Base-by-base conservation (phyloP, 2,329 filamentous ascomycete species). In the Pestalotiopsis sp. region DNA sequence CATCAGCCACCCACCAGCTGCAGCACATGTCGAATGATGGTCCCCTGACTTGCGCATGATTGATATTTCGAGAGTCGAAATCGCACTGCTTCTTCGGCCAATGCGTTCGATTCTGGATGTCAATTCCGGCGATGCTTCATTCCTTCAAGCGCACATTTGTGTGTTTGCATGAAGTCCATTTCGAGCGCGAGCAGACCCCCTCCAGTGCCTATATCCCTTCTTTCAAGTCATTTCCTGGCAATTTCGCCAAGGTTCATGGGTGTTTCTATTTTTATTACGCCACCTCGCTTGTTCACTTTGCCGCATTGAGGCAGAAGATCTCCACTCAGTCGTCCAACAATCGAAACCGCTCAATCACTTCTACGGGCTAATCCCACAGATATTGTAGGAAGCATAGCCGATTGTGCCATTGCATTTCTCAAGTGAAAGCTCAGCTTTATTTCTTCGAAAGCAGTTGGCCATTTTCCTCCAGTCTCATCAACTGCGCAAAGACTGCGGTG, bases 221-320 rank as follows among this genome's bases (percentile, higher is more conserved):
- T 52, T 52, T 52, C 45, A 52, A 17, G 25, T 66, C 63, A 66
- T 66, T 66, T 66, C 63, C 63, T 66, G 39, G 23, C 6, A 36
- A 65, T 49, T 31, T 49, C 39, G 59, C 39, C 62, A 23, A 49
- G 62, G 41, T 65, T 31, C 63, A 57, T 58, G 49, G 45, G 31
- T 58, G 49, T 66, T 66, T 56, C 63, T 66, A 66, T 66, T 66
- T 66, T 66, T 66, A 57, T 31, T 38, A 17, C 63, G n/a, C 63
- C 39, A 17, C 13, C 6, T 36, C 39, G 49, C 45, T 38, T 66
- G 23, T 38, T 17, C 49, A 66, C 63, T 66, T 66, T 41, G 49
- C 63, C 63, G 63, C 63, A 66, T 66, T 66, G 49, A 66, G 63
- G 31, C 23, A 58, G 17, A 66, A 36, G 31, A 65, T 27, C 63